Conservation (phyloP, 768 basidiomycete species). For the Tremella yokohamensis region DNA sequence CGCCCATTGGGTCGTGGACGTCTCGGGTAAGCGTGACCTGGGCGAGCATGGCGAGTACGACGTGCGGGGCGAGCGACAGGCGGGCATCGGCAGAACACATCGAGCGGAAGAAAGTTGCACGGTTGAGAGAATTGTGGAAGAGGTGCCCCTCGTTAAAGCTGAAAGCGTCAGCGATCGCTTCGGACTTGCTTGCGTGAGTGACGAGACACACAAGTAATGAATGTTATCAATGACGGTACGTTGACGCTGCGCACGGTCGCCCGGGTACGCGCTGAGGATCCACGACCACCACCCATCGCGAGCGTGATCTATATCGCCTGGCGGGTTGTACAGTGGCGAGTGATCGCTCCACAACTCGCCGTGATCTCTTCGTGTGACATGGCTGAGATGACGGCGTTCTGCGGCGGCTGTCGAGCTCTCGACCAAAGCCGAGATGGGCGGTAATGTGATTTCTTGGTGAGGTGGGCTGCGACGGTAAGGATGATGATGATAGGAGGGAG, state of each 20-base stretch:
- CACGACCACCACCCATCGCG: slow-evolving; percentile 2
- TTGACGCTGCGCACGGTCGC: not conserved
- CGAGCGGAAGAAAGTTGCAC: slow-evolving; percentile 1
- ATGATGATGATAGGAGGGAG: too few species aligned
- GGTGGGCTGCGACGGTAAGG: too few species aligned
- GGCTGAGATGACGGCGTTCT: too few species aligned
- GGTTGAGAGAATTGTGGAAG: slow-evolving; percentile 2
- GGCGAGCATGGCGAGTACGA: slow-evolving; percentile 4
- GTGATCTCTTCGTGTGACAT: too few species aligned
- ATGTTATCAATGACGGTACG: not conserved
- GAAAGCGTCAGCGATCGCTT: not conserved
- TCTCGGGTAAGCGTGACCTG: not conserved
- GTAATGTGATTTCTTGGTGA: too few species aligned
- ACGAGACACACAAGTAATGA: not conserved
- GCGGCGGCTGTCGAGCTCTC: too few species aligned
- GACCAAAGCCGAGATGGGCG: too few species aligned
- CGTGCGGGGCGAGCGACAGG: not conserved
- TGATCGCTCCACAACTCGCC: too few species aligned
- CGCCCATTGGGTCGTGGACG: not conserved
- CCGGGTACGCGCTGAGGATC: slow-evolving; percentile 2
- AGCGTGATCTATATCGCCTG: not conserved
- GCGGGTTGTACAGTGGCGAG: not conserved
- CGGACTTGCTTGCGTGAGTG: not conserved
- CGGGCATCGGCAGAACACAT: not conserved
- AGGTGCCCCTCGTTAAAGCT: not conserved